A percentile compares a stretch with the other conserved stretches of the same genome.
Conservation (phyloP, 768 basidiomycete species). For the Chalciporus sphaerocephalus region DNA sequence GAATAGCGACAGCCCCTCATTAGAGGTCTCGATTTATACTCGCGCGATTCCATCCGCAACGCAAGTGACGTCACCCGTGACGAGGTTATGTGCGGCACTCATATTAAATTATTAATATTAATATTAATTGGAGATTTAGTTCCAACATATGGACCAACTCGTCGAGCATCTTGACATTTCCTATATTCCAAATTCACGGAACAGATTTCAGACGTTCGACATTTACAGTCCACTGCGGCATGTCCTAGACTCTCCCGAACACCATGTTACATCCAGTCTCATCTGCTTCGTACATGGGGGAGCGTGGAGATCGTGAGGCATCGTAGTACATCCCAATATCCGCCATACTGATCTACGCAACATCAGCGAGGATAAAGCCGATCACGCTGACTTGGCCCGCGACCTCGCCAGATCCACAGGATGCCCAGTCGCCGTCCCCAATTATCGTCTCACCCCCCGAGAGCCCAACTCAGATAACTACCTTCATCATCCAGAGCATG, state of each 20-base stretch:
- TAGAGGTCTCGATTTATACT: constrained; percentile 13
- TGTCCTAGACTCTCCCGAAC: neutral
- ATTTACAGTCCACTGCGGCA: constrained; percentile 41
- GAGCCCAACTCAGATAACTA: constrained; percentile 32
- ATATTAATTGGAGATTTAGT: too few relatives aligned
- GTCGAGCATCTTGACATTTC: constrained; percentile 24
- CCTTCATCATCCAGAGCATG: constrained; percentile 67
- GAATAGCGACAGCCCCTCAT: neutral
- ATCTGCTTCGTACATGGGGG: constrained; percentile 80
- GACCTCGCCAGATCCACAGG: constrained; percentile 46
- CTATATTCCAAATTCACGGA: constrained; percentile 32
- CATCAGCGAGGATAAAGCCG: constrained; percentile 68
- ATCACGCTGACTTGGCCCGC: constrained; percentile 52
- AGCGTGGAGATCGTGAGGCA: constrained; percentile 71
- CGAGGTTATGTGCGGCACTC: constrained; percentile 8
- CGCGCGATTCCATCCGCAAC: neutral
- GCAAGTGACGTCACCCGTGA: constrained; percentile 27
- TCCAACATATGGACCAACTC: constrained; percentile 3
- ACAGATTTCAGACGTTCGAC: constrained; percentile 50
- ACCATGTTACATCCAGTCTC: constrained; percentile 33
- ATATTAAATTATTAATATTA: constrained; percentile 6
- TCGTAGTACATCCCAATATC: neutral
- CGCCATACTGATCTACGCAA: constrained; percentile 5
- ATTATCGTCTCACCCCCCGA: constrained; percentile 67
- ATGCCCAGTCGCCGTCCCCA: constrained; percentile 64